Conservation (phyloP, 176 grass and related monocot species). For the Raddia distichophylla region DNA sequence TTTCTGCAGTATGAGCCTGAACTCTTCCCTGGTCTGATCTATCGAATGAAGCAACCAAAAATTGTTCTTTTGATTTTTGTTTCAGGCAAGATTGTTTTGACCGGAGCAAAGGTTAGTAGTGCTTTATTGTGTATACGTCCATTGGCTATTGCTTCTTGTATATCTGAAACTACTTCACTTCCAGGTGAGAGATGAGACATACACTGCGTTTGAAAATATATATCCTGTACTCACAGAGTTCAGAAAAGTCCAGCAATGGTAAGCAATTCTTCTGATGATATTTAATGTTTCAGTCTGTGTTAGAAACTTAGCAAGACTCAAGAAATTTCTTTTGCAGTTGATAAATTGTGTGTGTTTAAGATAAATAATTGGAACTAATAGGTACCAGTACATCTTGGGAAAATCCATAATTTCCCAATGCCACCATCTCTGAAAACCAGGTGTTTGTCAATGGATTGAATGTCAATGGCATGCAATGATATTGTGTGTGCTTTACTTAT, state of each 20-base stretch:
- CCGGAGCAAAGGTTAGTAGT: slow-evolving; percentile 77
- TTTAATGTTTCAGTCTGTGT: neutral
- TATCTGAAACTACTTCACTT: slow-evolving; percentile 25
- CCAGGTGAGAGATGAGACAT: slow-evolving; percentile 96
- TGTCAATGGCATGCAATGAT: neutral
- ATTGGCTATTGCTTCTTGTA: neutral
- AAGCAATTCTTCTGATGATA: slow-evolving; percentile 10
- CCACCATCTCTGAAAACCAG: slow-evolving; percentile 5
- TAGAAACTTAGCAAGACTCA: neutral
- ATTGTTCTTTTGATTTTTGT: slow-evolving; percentile 98
- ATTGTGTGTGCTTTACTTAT: neutral
- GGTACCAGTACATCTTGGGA: neutral
- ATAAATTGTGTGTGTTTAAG: slow-evolving; percentile 7
- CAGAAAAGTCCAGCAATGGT: slow-evolving; percentile 94
- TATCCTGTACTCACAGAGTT: slow-evolving; percentile 90
- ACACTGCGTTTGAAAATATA: slow-evolving; percentile 96
- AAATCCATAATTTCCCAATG: neutral
- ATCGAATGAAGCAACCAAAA: slow-evolving; percentile 97
- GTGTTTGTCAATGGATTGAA: neutral
- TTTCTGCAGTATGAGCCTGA: slow-evolving; percentile 81
- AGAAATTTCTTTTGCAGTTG: neutral
- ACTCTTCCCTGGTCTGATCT: slow-evolving; percentile 90
- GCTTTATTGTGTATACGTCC: neutral
- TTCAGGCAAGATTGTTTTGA: slow-evolving; percentile 98
- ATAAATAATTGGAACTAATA: neutral